Conservation (phyloP, 2,329 filamentous ascomycete genomes). For the Fusarium pseudocircinatum region DNA sequence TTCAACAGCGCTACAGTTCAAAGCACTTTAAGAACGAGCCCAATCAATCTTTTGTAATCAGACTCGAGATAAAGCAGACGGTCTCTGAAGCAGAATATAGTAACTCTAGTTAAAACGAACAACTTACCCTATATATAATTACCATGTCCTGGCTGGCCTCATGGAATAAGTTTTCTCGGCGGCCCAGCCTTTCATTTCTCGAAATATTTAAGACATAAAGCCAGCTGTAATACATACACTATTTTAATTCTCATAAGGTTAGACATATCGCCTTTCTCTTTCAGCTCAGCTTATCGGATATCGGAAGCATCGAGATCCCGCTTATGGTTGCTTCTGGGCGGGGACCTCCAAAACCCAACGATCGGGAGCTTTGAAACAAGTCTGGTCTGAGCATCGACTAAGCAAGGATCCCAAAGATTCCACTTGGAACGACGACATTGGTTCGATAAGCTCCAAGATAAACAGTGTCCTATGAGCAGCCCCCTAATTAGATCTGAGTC, state of each 20-base stretch:
- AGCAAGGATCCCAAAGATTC: not conserved
- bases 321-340: fast-evolving
- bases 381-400: not conserved
- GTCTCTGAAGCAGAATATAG: not conserved
- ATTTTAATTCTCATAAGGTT: fast-evolving
- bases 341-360: too few species aligned
- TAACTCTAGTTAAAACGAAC: not conserved
- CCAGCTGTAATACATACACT: fast-evolving
- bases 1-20: too few species aligned
- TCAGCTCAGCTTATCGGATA: not conserved
- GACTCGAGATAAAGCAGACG: fast-evolving
- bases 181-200: fast-evolving
- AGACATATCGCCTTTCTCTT: fast-evolving
- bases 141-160: not conserved
- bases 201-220: fast-evolving
- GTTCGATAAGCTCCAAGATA: not conserved
- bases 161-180: not conserved
- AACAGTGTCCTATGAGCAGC: not conserved
- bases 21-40: too few species aligned
- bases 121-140: not conserved
- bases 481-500: not conserved
- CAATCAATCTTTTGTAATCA: fast-evolving
- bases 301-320: not conserved
- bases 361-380: too few species aligned
- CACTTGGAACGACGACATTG: not conserved